Conservation (phyloP, 805 yeast species). For the Ogataea nonfermentans region DNA sequence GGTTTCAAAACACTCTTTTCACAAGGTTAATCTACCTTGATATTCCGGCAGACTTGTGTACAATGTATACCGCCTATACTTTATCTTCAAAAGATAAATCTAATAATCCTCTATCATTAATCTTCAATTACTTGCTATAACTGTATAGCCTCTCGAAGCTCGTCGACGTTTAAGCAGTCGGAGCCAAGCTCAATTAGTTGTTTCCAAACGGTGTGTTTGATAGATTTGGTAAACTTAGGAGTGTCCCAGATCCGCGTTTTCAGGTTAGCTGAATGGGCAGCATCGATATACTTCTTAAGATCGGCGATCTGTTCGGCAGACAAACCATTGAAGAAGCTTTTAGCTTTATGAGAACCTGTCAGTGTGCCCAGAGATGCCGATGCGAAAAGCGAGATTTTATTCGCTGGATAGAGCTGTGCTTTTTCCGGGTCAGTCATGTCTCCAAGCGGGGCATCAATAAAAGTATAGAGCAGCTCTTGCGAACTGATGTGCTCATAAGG, state of each 20-base stretch:
- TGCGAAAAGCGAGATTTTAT: constrained; percentile 22
- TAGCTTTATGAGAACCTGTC: constrained; percentile 17
- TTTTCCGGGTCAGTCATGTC: constrained; percentile 16
- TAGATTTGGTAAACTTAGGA: constrained; percentile 56
- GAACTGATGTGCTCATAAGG: constrained; percentile 42
- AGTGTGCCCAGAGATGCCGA: constrained; percentile 25
- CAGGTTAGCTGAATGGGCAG: constrained; percentile 50
- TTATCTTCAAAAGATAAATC: too few relatives aligned
- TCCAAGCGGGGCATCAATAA: constrained; percentile 53
- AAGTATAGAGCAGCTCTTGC: constrained; percentile 36
- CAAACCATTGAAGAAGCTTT: constrained; percentile 32
- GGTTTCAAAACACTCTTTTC: too few relatives aligned
- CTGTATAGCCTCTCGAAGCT: constrained; percentile 35
- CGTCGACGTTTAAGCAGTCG: constrained; percentile 64
- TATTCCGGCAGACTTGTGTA: too few relatives aligned
- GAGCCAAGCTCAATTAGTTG: constrained; percentile 46
- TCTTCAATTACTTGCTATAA: constrained; percentile 3
- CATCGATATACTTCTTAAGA: constrained; percentile 23
- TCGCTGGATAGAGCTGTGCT: constrained; percentile 19
- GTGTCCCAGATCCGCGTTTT: constrained; percentile 71
- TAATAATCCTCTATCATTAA: too few relatives aligned
- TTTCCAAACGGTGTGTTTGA: constrained; percentile 48
- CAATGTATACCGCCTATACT: too few relatives aligned
- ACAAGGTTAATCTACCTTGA: too few relatives aligned
- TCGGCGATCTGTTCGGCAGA: constrained; percentile 31